Base-by-base conservation (phyloP, 2,329 filamentous ascomycete species). In the Penicillium sp. region DNA sequence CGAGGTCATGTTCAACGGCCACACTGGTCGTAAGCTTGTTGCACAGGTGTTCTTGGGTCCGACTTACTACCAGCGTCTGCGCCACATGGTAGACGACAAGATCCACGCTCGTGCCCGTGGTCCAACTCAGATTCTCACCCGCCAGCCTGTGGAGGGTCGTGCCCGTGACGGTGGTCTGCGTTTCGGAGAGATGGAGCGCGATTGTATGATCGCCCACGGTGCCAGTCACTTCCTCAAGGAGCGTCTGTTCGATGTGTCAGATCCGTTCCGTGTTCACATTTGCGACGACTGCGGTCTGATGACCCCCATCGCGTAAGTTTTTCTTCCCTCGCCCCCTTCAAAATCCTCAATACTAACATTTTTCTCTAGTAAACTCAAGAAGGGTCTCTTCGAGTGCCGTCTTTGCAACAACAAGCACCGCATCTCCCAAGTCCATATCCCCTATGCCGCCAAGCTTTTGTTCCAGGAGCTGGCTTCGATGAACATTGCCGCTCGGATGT, bases 121-220 rank as follows among this genome's bases (percentile, higher is more conserved):
- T 38, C 95, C 95, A 0, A 91, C 97, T 24, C 95, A 99, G 81
- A 99, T 99, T 74, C 87, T 99, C 82, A 99, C 95, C 2, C 86
- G 96, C 61, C 95, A 99, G 79, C 95, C 95, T 19, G 95, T 99
- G 15, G 95, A 99, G 81, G 95, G 95, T 90, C 91, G 96, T 87
- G 95, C 95, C 3, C 86, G 96, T 80, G 96, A 99, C 77, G 95
- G 95, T 86, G 95, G 95, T 84, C 86, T 99, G 49, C 94, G 96
- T 76, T 99, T 99, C 88, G 95, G 95, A 89, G 95, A 99, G 85
- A 99, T 99, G 95, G 96, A 99, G 81, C 94, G 96, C 83, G 96
- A 99, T 87, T 99, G 95, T 79, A 99, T 99, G 95, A 99, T 99
- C 83, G 93, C 96, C n/a, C 96, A 99, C 78, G 95, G 95, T 76